phyloP scores from a whole-genome alignment of 2,329 filamentous ascomycete genomes.

The Fusarium sp. region DNA sequence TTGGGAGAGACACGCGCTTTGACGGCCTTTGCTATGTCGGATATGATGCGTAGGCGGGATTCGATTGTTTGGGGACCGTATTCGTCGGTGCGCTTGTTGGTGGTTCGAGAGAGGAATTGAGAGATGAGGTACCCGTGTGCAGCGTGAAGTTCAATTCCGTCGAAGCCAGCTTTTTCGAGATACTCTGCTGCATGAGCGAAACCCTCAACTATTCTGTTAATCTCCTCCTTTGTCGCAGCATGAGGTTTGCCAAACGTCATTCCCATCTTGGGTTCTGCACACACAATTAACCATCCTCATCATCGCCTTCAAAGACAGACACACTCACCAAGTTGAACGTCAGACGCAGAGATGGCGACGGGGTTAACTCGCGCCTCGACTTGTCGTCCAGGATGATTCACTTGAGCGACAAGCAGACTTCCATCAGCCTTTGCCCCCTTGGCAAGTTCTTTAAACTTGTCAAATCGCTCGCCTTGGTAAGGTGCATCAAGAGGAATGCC shows the following conservation, averaged over 20 bases:
- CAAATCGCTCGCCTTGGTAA: constrained; percentile 68
- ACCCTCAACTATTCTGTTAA: constrained; percentile 66
- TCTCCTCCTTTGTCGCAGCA: constrained; percentile 64
- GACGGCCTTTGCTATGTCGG: constrained; percentile 53
- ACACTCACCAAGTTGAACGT: constrained; percentile 46
- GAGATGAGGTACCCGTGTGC: constrained; percentile 65
- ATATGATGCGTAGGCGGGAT: constrained; percentile 57
- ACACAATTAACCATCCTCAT: not conserved
- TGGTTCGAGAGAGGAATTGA: constrained; percentile 61
- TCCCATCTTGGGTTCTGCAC: constrained; percentile 37
- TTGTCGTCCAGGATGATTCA: constrained; percentile 62
- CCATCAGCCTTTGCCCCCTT: constrained; percentile 66
- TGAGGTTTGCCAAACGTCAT: constrained; percentile 59
- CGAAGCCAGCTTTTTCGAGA: constrained; percentile 69
- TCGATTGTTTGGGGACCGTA: constrained; percentile 57
- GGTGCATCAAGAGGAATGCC: constrained; percentile 66
- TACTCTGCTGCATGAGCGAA: constrained; percentile 73
- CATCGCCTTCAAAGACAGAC: not conserved
- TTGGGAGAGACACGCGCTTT: constrained; percentile 42
- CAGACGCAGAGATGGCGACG: constrained; percentile 56
- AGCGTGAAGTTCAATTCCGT: constrained; percentile 62
- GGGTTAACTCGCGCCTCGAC: constrained; percentile 42
- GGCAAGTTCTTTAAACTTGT: constrained; percentile 68
- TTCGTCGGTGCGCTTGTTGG: constrained; percentile 62
- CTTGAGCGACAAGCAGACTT: constrained; percentile 69